These are phyloP conservation scores for Trichoderma sp. DNA, from an alignment of 2,329 filamentous ascomycete genomes.

Conservation along the genomic window DNA sequence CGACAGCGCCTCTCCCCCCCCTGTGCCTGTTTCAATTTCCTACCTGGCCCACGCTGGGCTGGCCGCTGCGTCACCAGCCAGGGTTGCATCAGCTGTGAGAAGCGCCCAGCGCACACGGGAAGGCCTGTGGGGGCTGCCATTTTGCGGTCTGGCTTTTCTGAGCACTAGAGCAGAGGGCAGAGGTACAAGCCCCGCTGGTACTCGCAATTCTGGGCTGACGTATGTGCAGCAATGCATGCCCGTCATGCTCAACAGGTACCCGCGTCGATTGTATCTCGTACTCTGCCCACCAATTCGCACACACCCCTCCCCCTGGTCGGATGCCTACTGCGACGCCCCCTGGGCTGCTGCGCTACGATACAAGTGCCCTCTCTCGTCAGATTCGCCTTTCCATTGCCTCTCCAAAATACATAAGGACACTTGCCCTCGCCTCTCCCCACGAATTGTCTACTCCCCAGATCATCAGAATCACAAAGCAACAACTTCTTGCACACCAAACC, in stretches of 20 bases:
- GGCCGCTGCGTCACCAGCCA: slow-evolving; percentile 21
- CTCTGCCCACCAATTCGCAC: not conserved
- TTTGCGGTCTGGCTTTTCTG: slow-evolving; percentile 18
- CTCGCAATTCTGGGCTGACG: slow-evolving; percentile 20
- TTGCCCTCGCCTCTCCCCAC: slow-evolving; percentile 21
- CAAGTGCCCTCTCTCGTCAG: slow-evolving; percentile 28
- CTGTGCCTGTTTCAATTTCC: slow-evolving; percentile 27
- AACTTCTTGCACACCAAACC: not conserved
- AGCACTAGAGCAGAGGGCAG: not conserved
- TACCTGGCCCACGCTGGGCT: slow-evolving; percentile 23
- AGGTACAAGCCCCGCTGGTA: slow-evolving; percentile 22
- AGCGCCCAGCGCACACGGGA: slow-evolving; percentile 18
- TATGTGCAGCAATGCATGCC: slow-evolving; percentile 12
- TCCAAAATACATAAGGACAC: slow-evolving; percentile 32
- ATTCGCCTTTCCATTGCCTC: slow-evolving; percentile 31
- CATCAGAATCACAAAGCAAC: not conserved
- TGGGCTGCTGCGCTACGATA: not conserved
- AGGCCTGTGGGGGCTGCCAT: slow-evolving; percentile 15
- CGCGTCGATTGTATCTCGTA: not conserved
- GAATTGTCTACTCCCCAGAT: slow-evolving; percentile 10
- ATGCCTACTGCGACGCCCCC: not conserved
- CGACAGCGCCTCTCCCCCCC: not conserved
- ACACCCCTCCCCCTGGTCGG: not conserved
- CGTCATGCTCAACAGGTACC: slow-evolving; percentile 10
- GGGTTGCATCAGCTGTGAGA: slow-evolving; percentile 16